Evolutionary conservation across 1,284 basidiomycete genomes (phyloP).

Genomic region (Neolentinus lepideus): DNA sequence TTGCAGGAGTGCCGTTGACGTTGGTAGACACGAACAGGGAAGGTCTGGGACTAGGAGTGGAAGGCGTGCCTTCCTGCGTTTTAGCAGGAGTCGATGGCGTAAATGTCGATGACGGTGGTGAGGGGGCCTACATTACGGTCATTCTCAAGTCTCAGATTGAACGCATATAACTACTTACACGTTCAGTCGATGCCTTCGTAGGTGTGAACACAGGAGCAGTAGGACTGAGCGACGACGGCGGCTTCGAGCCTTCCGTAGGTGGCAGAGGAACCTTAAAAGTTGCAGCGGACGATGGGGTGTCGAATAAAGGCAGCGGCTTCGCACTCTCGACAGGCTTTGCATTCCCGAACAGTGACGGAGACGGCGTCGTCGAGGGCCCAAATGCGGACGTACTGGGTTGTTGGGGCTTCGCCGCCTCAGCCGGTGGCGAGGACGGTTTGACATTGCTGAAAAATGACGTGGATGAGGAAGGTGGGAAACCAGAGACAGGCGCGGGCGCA

Average conservation of each 20-base stretch:
- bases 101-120: not conserved
- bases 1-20: not conserved
- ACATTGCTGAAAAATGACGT: not conserved
- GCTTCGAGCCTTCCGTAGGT: not conserved
- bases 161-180: not conserved
- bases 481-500: not conserved
- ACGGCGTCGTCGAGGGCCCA: not conserved
- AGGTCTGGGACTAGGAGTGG: not conserved
- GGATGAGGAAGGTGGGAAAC: slow-evolving; percentile 2
- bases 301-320: not conserved
- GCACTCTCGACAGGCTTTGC: not conserved
- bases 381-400: slow-evolving; percentile 1
- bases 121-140: too few species aligned
- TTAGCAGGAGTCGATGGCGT: not conserved
- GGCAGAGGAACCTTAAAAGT: not conserved
- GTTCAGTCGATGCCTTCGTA: not conserved
- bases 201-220: slow-evolving; percentile 9
- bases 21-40: not conserved
- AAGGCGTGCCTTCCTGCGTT: not conserved
- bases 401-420: not conserved
- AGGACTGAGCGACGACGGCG: not conserved
- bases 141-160: too few species aligned
- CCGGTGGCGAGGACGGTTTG: not conserved
- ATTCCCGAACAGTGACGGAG: not conserved
- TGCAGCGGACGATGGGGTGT: not conserved